Evolutionary conservation across 2,329 filamentous ascomycete genomes (phyloP), one percentile per base, ranked within the genome.

Genomic region (Teratosphaeria viscida): DNA sequence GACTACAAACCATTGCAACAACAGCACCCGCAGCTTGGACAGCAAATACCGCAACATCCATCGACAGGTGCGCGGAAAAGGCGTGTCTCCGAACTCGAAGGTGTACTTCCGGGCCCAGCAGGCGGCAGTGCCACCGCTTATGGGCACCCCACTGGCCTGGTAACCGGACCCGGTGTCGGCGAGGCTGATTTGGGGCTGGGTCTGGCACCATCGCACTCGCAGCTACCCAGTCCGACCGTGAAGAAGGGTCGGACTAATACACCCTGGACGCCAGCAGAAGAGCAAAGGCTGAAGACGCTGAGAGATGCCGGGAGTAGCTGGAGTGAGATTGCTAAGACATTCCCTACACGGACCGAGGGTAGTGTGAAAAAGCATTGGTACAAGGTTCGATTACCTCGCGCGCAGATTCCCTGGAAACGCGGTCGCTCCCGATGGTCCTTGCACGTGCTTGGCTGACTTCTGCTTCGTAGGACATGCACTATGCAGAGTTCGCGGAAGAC

Each of bases 281-380:
- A 99, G 75, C 85, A 92, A 72, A 82, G 91, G 54, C 78, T 99
- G 67, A 97, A 97, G 80, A 85, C 87, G 66, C 95, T 99, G 90
- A 84, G 94, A 69, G 94, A 97, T 74, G 84, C 87, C 1, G 92
- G 92, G 11, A 92, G 89, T 68, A 96, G 89, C 70, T 99, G 94
- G 94, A 95, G 90, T 55, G 94, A 97, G 70, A 99, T 99, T 71
- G 94, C 92, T 67, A 97, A 97, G 86, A 92, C 95, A 68, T 99
- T 99, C 72, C 92, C 94, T 11, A 86, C 85, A 27, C 83, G 94
- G 69, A 99, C 94, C 52, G 94, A 99, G 77, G 94, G 94, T 7
- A 96, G 92, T 70, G 94, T 99, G 26, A 99, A 97, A 81, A 99
- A 97, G 77, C 94, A 99, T 74, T 99, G 94, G 92, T 97, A 99